These are phyloP conservation scores for Penicillium nucicola DNA, from an alignment of 495 filamentous ascomycete genomes.

Conservation along the genomic window DNA sequence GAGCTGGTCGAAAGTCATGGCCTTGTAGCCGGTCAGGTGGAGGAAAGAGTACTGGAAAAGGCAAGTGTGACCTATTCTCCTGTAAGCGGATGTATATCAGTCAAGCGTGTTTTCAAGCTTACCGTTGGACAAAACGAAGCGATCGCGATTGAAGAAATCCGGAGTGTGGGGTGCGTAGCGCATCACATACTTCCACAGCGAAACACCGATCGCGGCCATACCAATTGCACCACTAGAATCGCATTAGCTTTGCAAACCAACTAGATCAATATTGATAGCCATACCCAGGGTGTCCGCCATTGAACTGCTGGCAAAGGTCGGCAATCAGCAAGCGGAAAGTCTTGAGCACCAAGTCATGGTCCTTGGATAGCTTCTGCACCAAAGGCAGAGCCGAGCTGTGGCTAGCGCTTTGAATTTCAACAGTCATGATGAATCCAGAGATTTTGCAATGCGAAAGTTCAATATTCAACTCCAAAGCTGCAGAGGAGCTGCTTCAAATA, in stretches of 20 bases:
- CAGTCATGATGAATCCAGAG: background rate
- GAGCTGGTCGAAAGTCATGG: constrained; percentile 58
- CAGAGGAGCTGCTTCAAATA: constrained; percentile 2
- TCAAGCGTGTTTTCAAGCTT: background rate
- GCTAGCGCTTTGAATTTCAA: constrained; percentile 8
- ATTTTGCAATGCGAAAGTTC: background rate
- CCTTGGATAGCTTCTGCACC: constrained; percentile 26
- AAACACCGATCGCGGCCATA: constrained; percentile 86
- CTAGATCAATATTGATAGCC: background rate
- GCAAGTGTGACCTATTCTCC: constrained; percentile 49
- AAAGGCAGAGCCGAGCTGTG: constrained; percentile 20
- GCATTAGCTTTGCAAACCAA: background rate
- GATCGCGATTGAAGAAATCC: constrained; percentile 83
- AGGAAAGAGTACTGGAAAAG: constrained; percentile 58
- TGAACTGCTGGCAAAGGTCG: constrained; percentile 58
- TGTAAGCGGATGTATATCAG: background rate
- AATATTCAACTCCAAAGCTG: background rate
- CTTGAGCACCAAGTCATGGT: constrained; percentile 46
- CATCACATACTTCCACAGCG: constrained; percentile 90
- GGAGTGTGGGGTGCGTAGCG: constrained; percentile 92
- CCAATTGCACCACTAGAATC: constrained; percentile 65
- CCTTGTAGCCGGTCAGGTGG: constrained; percentile 56
- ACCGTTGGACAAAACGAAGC: constrained; percentile 76
- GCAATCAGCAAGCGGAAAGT: constrained; percentile 54
- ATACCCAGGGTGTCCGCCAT: constrained; percentile 56